A percentile compares a stretch with the other conserved stretches of the same genome.
phyloP scores from a whole-genome alignment of 1,139 yeast species.

The Protomyces pachydermus region DNA sequence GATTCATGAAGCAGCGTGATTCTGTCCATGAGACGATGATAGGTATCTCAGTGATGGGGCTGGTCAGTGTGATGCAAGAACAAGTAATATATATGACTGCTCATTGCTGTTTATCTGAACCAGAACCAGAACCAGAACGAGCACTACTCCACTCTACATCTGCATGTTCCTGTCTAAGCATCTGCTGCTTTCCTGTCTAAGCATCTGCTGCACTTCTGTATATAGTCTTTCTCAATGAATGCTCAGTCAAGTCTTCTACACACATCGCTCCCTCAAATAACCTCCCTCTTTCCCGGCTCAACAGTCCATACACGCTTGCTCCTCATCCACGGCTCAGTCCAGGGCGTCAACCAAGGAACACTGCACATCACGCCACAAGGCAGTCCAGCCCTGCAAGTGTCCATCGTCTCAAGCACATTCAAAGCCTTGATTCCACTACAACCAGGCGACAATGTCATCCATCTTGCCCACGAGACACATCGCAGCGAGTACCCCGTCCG shows the following conservation, averaged over 20 bases:
- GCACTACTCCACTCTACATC: too few species aligned
- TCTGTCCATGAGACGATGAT: too few species aligned
- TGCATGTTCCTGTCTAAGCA: too few species aligned
- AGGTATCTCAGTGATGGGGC: too few species aligned
- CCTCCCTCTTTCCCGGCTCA: slow-evolving; percentile 13
- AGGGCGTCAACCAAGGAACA: slow-evolving; percentile 31
- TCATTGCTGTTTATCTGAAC: too few species aligned
- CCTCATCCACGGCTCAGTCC: slow-evolving; percentile 38
- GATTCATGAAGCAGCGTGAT: too few species aligned
- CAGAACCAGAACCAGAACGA: too few species aligned
- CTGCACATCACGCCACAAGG: slow-evolving; percentile 46
- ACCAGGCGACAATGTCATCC: slow-evolving; percentile 55
- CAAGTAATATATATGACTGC: too few species aligned
- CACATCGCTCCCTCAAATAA: not conserved
- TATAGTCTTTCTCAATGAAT: not conserved
- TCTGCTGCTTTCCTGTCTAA: too few species aligned
- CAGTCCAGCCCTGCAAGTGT: slow-evolving; percentile 65
- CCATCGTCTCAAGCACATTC: slow-evolving; percentile 66
- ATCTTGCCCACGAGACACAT: slow-evolving; percentile 29
- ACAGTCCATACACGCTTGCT: slow-evolving; percentile 39
- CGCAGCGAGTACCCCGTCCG: slow-evolving; percentile 24
- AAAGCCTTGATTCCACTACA: slow-evolving; percentile 69
- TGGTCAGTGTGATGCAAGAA: too few species aligned
- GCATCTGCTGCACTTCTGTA: too few species aligned
- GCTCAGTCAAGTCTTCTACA: not conserved